Conservation (phyloP, 2,329 filamentous ascomycete genomes). For the Metarhizium brunneum region DNA sequence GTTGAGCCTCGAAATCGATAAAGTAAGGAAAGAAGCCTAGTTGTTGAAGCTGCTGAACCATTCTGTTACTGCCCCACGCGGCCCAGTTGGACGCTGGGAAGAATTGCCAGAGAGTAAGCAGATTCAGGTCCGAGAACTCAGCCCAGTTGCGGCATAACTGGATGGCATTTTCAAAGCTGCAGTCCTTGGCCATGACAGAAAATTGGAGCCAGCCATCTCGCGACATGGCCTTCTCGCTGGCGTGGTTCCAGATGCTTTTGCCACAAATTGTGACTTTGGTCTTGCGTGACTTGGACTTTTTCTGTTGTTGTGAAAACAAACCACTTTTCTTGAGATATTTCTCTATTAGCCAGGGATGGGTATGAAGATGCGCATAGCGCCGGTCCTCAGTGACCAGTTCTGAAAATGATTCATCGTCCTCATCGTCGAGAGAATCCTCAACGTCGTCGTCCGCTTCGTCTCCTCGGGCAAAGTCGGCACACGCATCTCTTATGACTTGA, state of each 20-base stretch:
- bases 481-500: slow-evolving; percentile 19
- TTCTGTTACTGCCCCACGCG: slow-evolving; percentile 12
- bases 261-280: slow-evolving; percentile 16
- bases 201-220: slow-evolving; percentile 23
- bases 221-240: slow-evolving; percentile 20
- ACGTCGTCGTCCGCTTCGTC: slow-evolving; percentile 11
- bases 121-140: slow-evolving; percentile 18
- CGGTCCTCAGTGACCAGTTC: slow-evolving; percentile 10
- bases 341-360: slow-evolving; percentile 12
- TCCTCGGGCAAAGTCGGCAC: slow-evolving; percentile 18
- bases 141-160: slow-evolving; percentile 20
- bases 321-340: slow-evolving; percentile 3
- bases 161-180: slow-evolving; percentile 17
- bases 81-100: slow-evolving; percentile 20
- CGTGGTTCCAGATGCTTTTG: slow-evolving; percentile 19
- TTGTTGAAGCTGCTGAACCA: slow-evolving; percentile 17
- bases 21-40: slow-evolving; percentile 19
- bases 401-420: slow-evolving; percentile 11
- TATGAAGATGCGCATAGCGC: slow-evolving; percentile 14
- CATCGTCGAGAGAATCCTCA: slow-evolving; percentile 2
- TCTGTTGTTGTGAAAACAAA: slow-evolving; percentile 2
- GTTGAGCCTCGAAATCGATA: slow-evolving; percentile 14
- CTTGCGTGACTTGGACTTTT: slow-evolving; percentile 2
- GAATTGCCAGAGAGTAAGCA: slow-evolving; percentile 15
- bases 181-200: slow-evolving; percentile 19